These are phyloP conservation scores for Exsudoporus frostii DNA, from an alignment of 768 basidiomycete genomes.

Conservation along the genomic window DNA sequence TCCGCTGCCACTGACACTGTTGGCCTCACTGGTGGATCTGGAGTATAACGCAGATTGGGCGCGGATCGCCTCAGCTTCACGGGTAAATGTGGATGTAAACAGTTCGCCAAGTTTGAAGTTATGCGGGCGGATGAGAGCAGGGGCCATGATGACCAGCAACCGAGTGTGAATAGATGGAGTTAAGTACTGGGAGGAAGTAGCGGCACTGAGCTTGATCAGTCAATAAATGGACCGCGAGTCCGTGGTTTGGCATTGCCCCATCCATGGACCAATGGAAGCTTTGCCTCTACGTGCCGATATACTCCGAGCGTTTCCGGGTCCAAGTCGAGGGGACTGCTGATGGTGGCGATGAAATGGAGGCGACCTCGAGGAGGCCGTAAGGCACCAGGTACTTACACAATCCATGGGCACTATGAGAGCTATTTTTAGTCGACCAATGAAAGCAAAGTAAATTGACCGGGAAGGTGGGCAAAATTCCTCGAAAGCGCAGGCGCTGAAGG, in stretches of 20 bases:
- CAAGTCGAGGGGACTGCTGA: constrained; percentile 7
- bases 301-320: constrained; percentile 13
- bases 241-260: constrained; percentile 18
- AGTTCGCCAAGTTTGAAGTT: neutral
- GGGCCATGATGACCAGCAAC: constrained; percentile 7
- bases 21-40: constrained; percentile 7
- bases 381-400: constrained; percentile 13
- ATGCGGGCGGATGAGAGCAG: constrained; percentile 2
- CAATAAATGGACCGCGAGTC: neutral
- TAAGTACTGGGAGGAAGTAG: constrained; percentile 16
- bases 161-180: constrained; percentile 1
- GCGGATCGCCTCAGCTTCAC: neutral
- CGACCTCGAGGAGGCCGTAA: constrained; percentile 17
- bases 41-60: constrained; percentile 2
- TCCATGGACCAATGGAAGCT: constrained; percentile 16
- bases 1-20: neutral
- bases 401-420: neutral
- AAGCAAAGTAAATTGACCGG: neutral
- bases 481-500: neutral
- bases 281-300: constrained; percentile 15
- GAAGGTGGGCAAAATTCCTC: neutral
- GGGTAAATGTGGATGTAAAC: neutral
- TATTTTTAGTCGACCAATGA: neutral
- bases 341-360: constrained; percentile 23
- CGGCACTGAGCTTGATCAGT: constrained; percentile 11